Conservation (phyloP, 495 filamentous ascomycete genomes). For the Clohesyomyces aquaticus region DNA sequence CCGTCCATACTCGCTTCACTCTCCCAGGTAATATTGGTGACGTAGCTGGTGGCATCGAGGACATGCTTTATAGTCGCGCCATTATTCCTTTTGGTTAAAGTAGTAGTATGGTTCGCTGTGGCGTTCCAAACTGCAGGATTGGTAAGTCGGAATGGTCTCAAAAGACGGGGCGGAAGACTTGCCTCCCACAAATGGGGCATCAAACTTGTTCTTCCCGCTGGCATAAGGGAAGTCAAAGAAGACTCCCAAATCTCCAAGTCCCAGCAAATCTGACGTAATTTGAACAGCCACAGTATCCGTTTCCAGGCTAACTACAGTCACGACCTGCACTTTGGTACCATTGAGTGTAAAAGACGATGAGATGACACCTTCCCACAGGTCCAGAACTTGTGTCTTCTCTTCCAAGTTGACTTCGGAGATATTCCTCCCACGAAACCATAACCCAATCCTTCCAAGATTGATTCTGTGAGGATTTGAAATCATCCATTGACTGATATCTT, state of each 20-base stretch:
- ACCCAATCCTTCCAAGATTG: slow-evolving; percentile 55
- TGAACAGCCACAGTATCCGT: slow-evolving; percentile 54
- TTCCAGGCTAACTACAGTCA: slow-evolving; percentile 53
- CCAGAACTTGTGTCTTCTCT: slow-evolving; percentile 46
- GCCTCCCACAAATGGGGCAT: slow-evolving; percentile 53
- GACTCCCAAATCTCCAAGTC: slow-evolving; percentile 46
- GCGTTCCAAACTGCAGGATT: slow-evolving; percentile 50
- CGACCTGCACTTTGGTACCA: slow-evolving; percentile 47
- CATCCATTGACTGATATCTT: slow-evolving; percentile 58
- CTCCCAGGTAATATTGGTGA: slow-evolving; percentile 49
- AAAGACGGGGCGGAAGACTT: too few relatives aligned
- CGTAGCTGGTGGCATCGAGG: slow-evolving; percentile 53
- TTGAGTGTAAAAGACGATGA: slow-evolving; percentile 53
- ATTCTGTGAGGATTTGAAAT: slow-evolving; percentile 58
- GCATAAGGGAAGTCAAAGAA: slow-evolving; percentile 59
- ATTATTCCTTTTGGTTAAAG: slow-evolving; percentile 35
- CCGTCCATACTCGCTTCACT: slow-evolving; percentile 46
- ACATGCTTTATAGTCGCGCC: slow-evolving; percentile 53
- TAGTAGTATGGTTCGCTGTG: slow-evolving; percentile 52
- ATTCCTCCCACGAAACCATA: slow-evolving; percentile 50
- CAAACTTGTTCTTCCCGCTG: slow-evolving; percentile 50
- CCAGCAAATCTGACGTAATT: slow-evolving; percentile 50
- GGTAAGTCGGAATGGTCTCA: too few relatives aligned
- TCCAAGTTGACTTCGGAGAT: slow-evolving; percentile 49
- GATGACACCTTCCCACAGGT: slow-evolving; percentile 55